Evolutionary conservation across 2,329 filamentous ascomycete species (phyloP).

Genomic region (Purpureocillium takamizusanense): DNA sequence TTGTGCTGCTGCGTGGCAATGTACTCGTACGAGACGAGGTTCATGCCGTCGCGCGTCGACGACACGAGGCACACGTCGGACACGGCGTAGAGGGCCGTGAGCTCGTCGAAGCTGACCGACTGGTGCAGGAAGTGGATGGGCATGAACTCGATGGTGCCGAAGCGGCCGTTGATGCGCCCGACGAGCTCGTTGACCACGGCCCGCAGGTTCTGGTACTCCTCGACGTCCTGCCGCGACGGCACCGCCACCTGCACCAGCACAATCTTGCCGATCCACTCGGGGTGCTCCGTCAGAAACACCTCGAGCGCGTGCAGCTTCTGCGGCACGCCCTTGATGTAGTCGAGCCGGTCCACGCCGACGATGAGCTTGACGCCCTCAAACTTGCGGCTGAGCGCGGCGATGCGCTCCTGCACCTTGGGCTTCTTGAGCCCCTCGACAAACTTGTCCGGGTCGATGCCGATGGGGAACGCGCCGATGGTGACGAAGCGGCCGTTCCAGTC

Average conservation of each 20-base stretch:
- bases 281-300: constrained; percentile 92
- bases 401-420: constrained; percentile 78
- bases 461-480: constrained; percentile 90
- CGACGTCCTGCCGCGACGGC: constrained; percentile 88
- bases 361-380: constrained; percentile 96
- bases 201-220: constrained; percentile 94
- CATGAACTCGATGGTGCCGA: constrained; percentile 96
- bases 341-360: constrained; percentile 89
- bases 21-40: constrained; percentile 96
- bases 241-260: constrained; percentile 94
- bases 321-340: constrained; percentile 98
- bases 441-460: constrained; percentile 95
- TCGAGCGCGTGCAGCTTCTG: constrained; percentile 96
- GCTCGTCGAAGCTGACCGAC: constrained; percentile 87
- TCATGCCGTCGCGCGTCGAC: constrained; percentile 98
- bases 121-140: constrained; percentile 98
- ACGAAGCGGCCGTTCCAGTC: constrained; percentile 84
- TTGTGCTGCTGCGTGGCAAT: constrained; percentile 87
- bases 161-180: constrained; percentile 92
- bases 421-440: constrained; percentile 84
- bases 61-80: constrained; percentile 89
- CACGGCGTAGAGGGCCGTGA: constrained; percentile 86
- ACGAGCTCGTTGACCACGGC: constrained; percentile 96
- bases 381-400: constrained; percentile 75
- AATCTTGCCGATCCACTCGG: constrained; percentile 96